A percentile compares a stretch with the other conserved stretches of the same genome.
Conservation (phyloP, 495 filamentous ascomycete genomes). For the Clohesyomyces aquaticus region DNA sequence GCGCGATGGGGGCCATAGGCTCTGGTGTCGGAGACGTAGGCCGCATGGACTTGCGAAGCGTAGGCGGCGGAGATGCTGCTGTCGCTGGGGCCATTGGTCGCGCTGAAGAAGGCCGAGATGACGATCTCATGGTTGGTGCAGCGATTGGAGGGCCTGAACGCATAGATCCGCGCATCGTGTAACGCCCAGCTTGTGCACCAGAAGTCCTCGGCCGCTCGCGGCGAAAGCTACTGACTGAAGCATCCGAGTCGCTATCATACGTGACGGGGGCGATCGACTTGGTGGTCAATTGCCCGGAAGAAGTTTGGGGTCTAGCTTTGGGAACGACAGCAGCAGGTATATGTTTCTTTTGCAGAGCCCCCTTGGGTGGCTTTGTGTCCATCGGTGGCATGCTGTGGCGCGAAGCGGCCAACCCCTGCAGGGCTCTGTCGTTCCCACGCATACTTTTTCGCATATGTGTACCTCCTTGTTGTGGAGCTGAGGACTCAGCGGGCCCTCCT, state of each 20-base stretch:
- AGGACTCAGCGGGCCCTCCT: conserved; percentile 6
- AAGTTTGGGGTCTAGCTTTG: conserved; percentile 29
- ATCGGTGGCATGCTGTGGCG: conserved; percentile 31
- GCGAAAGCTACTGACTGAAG: conserved; percentile 64
- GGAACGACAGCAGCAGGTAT: conserved; percentile 35
- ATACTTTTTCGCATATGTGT: conserved; percentile 50
- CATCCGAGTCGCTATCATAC: conserved; percentile 61
- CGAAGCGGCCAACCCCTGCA: conserved; percentile 37
- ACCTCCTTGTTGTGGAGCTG: conserved; percentile 6
- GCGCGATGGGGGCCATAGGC: conserved; percentile 33
- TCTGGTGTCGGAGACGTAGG: conserved; percentile 41
- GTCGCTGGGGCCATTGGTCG: conserved; percentile 17
- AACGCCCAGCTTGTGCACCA: conserved; percentile 41
- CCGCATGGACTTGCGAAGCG: conserved; percentile 44
- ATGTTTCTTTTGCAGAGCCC: conserved; percentile 47
- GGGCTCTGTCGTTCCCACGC: conserved; percentile 45
- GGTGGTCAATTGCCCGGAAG: conserved; percentile 18
- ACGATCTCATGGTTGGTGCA: conserved; percentile 29
- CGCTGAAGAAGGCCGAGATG: conserved; percentile 19
- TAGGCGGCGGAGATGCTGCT: conserved; percentile 22
- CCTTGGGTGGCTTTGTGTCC: conserved; percentile 37
- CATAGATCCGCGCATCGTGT: conserved; percentile 62
- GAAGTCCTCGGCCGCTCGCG: conserved; percentile 50
- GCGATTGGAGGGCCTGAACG: conserved; percentile 44
- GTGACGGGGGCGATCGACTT: conserved; percentile 39